Base-by-base conservation (phyloP, 805 yeast species). In the Ascoidea tarda region DNA sequence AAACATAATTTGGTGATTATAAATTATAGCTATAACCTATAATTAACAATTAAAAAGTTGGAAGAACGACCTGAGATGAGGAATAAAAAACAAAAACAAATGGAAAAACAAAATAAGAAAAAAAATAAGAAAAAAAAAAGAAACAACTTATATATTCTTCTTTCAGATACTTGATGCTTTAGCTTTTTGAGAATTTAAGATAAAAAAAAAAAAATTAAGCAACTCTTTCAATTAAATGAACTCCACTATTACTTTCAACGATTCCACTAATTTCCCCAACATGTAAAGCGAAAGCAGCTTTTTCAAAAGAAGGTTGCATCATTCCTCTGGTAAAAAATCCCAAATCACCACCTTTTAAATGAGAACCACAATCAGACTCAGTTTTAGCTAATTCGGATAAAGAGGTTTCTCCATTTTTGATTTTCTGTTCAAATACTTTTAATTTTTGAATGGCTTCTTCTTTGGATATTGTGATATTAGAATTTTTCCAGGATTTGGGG, bases 241-340 rank as follows among this genome's bases (percentile, higher is more conserved):
- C 81, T 28, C 99, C 99, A 59, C 95, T 84, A 61, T 84, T 95
- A 16, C 90, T 79, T 68, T 89, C 97, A 14, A 93, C 85, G 32
- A 89, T 78, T 48, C 79, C 85, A 62, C 93, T 83, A 48, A 85
- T 66, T 63, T 90, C 93, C 21, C 96, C 96, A 21, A 88, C 82
- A 58, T 86, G 79, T 58, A 93, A 71, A 5, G 69, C 81, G 65
- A 85, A 91, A 1, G 96, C 82, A 1, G 93, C 95, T 55, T 81
- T 81, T 67, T 93, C 99, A 63, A 93, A 93, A 54, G 84, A 70
- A 44, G 96, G 96, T 67, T 93, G 98, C 99, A 93, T 93, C 60
- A 84, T 89, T 46, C 96, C 96, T 55, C 75, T 80, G 31, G 85
- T 87, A 63, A 93, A 93, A 62, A 70, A 80, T 0, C 99, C 98